Evolutionary conservation across 2,329 filamentous ascomycete genomes (phyloP), one percentile per base, ranked within the genome.

Genomic region (Exophiala sp.): DNA sequence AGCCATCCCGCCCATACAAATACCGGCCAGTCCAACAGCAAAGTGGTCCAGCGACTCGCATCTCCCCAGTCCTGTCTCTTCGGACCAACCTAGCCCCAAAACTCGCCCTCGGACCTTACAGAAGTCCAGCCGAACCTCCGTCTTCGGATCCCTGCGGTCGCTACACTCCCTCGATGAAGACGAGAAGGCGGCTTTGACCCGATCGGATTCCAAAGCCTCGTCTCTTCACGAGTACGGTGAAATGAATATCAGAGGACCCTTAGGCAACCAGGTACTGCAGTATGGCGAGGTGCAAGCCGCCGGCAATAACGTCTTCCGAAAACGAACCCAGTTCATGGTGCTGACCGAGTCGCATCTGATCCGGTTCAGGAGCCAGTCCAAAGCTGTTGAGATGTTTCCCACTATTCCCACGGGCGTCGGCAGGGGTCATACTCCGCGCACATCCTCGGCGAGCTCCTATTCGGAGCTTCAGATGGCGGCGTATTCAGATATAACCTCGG

Each of bases 251-350:
- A 60, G 58, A 61, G 64, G 65, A 55, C 60, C 66, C 18, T 64
- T 72, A 34, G 71, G 71, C 22, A 64, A 65, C 38, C 68, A 71
- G 23, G 79, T 86, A 16, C 66, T 85, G 30, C 76, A 82, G 55
- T 79, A 85, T 68, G 83, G 83, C 30, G 83, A 85, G 62, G 79
- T 86, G 13, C 82, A 86, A 66, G 85, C 80, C 10, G 81, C 80
- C 42, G 82, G 78, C 48, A 78, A 79, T 52, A 58, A 57, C 34
- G 79, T 86, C 74, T 84, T 86, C 67, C 73, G 82, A 63, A 85
- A 85, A 68, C 85, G 82, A 69, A 83, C 77, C 66, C 82, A 86
- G 64, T 87, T 84, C 60, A 69, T 87, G 47, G 83, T 86, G 11
- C 70, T 87, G 57, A 87, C 82, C 5, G 83, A 86, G 57, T 78